These are phyloP conservation scores for Ophiostoma quercus DNA, from an alignment of 2,329 filamentous ascomycete species.

Conservation along the genomic window DNA sequence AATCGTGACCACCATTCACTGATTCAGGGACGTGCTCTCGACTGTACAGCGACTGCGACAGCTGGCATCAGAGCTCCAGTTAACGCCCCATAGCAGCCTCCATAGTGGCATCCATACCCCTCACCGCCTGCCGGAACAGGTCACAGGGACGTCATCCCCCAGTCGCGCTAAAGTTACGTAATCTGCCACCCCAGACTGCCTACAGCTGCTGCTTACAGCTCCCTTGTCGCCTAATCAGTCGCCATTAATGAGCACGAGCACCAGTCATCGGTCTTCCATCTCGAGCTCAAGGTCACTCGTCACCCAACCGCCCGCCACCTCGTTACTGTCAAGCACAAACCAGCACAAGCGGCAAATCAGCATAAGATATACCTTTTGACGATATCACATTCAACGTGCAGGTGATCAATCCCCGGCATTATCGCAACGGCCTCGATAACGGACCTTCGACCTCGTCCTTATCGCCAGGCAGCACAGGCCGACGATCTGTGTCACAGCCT, in stretches of 20 bases:
- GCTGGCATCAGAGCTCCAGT: constrained; percentile 7
- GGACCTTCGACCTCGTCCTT: neutral
- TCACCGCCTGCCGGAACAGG: constrained; percentile 25
- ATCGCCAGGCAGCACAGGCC: constrained; percentile 3
- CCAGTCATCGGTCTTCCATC: constrained; percentile 6
- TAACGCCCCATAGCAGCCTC: neutral
- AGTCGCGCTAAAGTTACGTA: constrained; percentile 12
- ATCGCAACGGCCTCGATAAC: neutral
- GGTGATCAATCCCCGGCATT: constrained; percentile 19
- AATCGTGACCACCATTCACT: neutral
- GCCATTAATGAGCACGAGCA: constrained; percentile 1
- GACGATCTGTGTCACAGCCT: neutral
- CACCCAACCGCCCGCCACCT: constrained; percentile 8
- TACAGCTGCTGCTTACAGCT: constrained; percentile 4
- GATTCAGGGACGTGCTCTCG: neutral
- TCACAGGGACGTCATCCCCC: constrained; percentile 21
- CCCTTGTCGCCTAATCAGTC: neutral
- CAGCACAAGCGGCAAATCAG: constrained; percentile 18
- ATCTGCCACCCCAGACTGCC: constrained; percentile 17
- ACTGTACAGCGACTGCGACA: neutral
- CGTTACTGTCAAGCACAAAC: constrained; percentile 4
- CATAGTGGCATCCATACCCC: neutral
- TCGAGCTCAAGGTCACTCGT: constrained; percentile 20
- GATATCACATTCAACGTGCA: neutral
- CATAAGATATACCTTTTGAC: neutral